Evolutionary conservation across 1,284 basidiomycete genomes (phyloP), one percentile per base, ranked within the genome.

Genomic region (Cutaneotrichosporon mucoides): DNA sequence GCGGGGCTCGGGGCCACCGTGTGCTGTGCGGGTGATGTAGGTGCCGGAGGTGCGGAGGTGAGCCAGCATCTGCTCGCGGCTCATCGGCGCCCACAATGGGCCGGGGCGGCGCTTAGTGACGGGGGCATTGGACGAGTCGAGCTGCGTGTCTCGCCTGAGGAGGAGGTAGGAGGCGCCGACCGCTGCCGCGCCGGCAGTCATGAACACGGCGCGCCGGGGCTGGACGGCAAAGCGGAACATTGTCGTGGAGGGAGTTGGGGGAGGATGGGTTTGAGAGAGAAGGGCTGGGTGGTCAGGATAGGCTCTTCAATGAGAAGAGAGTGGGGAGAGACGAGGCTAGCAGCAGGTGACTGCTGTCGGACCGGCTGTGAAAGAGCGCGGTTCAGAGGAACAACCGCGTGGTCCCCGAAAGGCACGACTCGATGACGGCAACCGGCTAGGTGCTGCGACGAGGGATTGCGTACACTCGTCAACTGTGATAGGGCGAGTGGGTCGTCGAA

Each of bases 21-120:
- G 59, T 5, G 55, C 33, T 4, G 72, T 73, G 60, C 75, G 60
- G 45, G 69, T 64, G 58, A 76, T 66, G 67, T 67, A 70, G 16
- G 59, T 59, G 51, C 78, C 78, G 2, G 75, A 76, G 7, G 74
- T 73, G 58, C 75, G 74, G 55, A 81, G 73, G 58, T 79, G 75
- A 34, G 72, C 72, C 34, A 81, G 66, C 79, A 80, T 80, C 66
- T 80, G 77, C n/a, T 67, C 66, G 59, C 80, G 70, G 35, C 75
- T 73, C 37, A 79, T 79, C 37, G 80, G 79, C 33, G 77, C 70
- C 80, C 79, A 81, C 64, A 80, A 68, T 49, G 79, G 75, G n/a
- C 72, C 74, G 2, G 77, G 78, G 46, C 77, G 71, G 15, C 75
- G 68, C 58, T 76, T 73, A 24, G 55, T 50, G 3, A 56, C 47